A percentile compares a stretch with the other conserved stretches of the same genome.
Conservation (phyloP, 1,284 basidiomycete genomes). For the Naganishia liquefaciens region DNA sequence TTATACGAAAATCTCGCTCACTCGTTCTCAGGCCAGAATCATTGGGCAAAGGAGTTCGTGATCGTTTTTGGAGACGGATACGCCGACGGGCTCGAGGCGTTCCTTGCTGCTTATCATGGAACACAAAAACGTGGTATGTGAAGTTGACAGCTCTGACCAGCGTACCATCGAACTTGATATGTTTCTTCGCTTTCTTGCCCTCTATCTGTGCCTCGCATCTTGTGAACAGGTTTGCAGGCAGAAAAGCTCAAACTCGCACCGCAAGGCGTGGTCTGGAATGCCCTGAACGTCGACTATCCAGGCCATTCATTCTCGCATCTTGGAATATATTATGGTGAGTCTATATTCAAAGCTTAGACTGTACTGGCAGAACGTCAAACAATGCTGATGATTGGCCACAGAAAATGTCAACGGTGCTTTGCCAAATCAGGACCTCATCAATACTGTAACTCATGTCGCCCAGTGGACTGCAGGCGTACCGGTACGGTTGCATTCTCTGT, state of each 20-base stretch:
- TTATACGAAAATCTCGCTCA: background rate
- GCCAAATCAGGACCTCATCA: constrained; percentile 93
- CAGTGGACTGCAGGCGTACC: constrained; percentile 70
- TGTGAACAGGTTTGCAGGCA: constrained; percentile 62
- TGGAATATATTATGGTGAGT: constrained; percentile 82
- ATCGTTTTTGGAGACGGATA: constrained; percentile 82
- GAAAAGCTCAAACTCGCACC: constrained; percentile 66
- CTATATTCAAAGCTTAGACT: background rate
- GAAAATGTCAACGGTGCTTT: constrained; percentile 93
- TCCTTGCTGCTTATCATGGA: constrained; percentile 80
- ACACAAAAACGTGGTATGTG: constrained; percentile 65
- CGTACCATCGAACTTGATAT: background rate
- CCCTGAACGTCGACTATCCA: constrained; percentile 90
- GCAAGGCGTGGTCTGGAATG: constrained; percentile 87
- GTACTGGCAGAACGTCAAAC: background rate
- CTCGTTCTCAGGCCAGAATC: constrained; percentile 66
- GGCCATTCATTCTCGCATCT: constrained; percentile 94
- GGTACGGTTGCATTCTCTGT: constrained; percentile 72
- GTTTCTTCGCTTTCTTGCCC: background rate
- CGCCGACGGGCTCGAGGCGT: constrained; percentile 88
- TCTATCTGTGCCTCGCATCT: background rate
- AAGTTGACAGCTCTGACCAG: background rate
- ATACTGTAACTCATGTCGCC: constrained; percentile 75
- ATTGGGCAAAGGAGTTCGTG: constrained; percentile 92
- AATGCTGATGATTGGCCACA: constrained; percentile 45